Evolutionary conservation across 306 rosid genomes (phyloP), one percentile per base, ranked within the genome.

Genomic region (Glycyrrhiza uralensis): DNA sequence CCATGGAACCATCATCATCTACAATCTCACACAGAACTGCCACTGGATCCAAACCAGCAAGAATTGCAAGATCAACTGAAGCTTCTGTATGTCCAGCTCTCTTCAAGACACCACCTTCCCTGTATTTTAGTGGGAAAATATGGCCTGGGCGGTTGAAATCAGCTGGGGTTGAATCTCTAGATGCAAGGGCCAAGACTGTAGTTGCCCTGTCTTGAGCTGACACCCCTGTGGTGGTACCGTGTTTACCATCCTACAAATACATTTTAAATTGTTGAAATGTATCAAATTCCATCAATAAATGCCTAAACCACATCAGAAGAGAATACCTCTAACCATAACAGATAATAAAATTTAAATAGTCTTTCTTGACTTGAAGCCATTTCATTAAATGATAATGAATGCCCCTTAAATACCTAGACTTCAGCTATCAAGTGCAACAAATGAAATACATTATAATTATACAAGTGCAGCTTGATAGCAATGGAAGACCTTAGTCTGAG

Each of bases 1-100:
- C 99, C 99, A 94, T 91, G 80, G 97, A 91, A 82, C 97, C 99
- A 33, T 94, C 99, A 64, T 94, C 99, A 79, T 94, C 99, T 20
- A 94, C 99, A 76, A 94, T 74, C 83, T 94, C 99, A 82, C 97
- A 94, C 38, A 91, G 81, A 79, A 94, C 83, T 63, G 85, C 91
- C 14, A 78, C 90, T 1, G 99, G 96, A 1, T 88, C 87, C 71
- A 89, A 71, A 44, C 99, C 99, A 69, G 99, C 97, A 60, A 91
- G 87, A 52, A 89, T 17, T 1, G 95, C 82, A 65, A 94, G 99
- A 81, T 94, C 99, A 57, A 88, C 99, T 4, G 99, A 87, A 68
- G 97, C 97, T 86, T 94, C 99, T 3, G 97, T 91, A 66, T 94
- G 99, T 65, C 97, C 99, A 8, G 97, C 96, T 81, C 99, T 87